phyloP scores from a whole-genome alignment of 306 rosid genomes.

The Ceratonia siliqua region DNA sequence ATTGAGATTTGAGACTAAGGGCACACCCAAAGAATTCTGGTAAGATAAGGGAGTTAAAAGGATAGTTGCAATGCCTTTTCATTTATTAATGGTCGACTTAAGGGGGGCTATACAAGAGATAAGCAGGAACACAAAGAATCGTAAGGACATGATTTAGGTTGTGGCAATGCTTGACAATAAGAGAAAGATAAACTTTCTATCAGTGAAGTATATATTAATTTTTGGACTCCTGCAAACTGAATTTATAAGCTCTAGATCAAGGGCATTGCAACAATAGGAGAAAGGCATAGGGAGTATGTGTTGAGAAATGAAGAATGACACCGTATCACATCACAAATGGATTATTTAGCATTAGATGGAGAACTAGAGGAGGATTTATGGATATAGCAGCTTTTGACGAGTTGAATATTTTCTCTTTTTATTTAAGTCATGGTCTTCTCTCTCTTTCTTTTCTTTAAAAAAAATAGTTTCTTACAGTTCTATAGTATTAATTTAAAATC shows the following conservation, averaged over 20 bases:
- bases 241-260: too few species aligned
- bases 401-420: not conserved
- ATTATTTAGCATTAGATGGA: not conserved
- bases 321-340: not conserved
- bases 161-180: not conserved
- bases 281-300: not conserved
- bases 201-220: too few species aligned
- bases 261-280: too few species aligned
- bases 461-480: not conserved
- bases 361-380: not conserved
- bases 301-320: not conserved
- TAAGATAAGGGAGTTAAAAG: too few species aligned
- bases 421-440: not conserved
- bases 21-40: not conserved
- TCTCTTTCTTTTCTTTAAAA: not conserved
- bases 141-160: too few species aligned
- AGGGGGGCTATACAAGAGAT: not conserved
- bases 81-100: not conserved
- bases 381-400: not conserved
- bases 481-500: not conserved
- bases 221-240: too few species aligned
- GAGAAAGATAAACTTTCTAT: not conserved
- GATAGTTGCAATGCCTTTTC: too few species aligned
- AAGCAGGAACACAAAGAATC: not conserved
- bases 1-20: not conserved